These are phyloP conservation scores for Strigomonas oncopelti DNA, from an alignment of 208 protist genomes.

Conservation along the genomic window DNA sequence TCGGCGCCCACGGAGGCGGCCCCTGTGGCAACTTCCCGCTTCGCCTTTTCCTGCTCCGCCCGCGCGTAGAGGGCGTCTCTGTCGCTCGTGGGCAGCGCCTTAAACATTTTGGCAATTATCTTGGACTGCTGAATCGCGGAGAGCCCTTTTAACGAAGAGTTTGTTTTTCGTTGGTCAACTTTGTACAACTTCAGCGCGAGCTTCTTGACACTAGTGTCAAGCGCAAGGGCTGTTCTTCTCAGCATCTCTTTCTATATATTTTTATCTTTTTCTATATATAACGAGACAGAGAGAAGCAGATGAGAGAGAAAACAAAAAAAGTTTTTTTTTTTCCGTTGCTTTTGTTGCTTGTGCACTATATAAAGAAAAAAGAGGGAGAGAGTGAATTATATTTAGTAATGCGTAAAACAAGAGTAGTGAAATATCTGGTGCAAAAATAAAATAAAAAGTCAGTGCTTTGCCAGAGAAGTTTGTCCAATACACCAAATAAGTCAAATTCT, in stretches of 20 bases:
- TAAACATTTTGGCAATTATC: conserved; percentile 40
- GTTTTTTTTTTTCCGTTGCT: conserved; percentile 1
- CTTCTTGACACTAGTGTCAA: conserved; percentile 4
- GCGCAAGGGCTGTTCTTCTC: no score
- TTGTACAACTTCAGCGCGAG: conserved; percentile 51
- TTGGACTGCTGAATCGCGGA: conserved; percentile 33
- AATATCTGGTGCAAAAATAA: conserved; percentile 6
- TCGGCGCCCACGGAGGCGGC: not conserved
- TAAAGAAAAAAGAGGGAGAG: not conserved
- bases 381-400: not conserved
- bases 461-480: no score
- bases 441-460: conserved; percentile 2
- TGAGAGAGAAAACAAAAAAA: not conserved
- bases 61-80: conserved; percentile 31
- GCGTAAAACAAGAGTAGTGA: not conserved
- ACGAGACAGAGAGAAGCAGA: not conserved
- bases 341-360: not conserved
- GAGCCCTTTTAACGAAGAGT: conserved; percentile 36
- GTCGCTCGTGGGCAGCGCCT: conserved; percentile 26
- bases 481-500: no score
- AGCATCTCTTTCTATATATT: no score
- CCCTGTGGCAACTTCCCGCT: conserved; percentile 6
- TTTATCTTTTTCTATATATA: not conserved
- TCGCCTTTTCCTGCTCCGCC: conserved; percentile 21
- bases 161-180: conserved; percentile 42